Evolutionary conservation across 345 rosid species (phyloP).

Genomic region (Gossypium stocksii): DNA sequence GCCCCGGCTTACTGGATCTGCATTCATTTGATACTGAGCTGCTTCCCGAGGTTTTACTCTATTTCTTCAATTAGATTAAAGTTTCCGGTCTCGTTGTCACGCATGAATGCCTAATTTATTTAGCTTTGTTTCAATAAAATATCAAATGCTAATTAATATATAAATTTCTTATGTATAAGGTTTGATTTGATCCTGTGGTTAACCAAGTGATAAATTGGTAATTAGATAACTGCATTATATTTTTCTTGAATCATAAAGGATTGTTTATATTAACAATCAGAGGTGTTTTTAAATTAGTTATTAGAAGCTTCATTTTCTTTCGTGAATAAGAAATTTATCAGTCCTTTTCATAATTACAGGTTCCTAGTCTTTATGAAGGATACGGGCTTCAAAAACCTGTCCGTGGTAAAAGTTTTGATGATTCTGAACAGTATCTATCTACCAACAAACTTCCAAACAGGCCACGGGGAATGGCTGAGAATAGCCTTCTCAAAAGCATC

Average conservation of each 20-base stretch:
- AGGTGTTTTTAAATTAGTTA: neutral
- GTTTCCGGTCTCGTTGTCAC: neutral
- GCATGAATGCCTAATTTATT: neutral
- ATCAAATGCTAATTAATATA: neutral
- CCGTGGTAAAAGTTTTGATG: slow-evolving; percentile 31
- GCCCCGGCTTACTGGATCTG: slow-evolving; percentile 56
- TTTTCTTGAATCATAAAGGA: neutral
- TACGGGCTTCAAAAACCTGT: slow-evolving; percentile 24
- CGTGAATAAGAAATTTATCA: neutral
- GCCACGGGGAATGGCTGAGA: slow-evolving; percentile 29
- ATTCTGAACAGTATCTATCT: slow-evolving; percentile 28
- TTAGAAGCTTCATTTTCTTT: neutral
- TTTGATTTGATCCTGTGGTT: neutral
- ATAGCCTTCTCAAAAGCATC: slow-evolving; percentile 39
- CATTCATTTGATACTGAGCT: slow-evolving; percentile 61
- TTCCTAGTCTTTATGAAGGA: slow-evolving; percentile 21
- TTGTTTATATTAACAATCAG: neutral
- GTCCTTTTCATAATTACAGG: slow-evolving; percentile 15
- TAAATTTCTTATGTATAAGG: neutral
- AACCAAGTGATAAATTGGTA: neutral
- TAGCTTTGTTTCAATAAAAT: slow-evolving; percentile 2
- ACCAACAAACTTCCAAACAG: slow-evolving; percentile 21
- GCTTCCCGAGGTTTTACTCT: slow-evolving; percentile 35
- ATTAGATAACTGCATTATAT: neutral
- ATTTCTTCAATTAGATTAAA: slow-evolving; percentile 2